These are phyloP conservation scores for Lentinula detonsa DNA, from an alignment of 768 basidiomycete species.

Conservation along the genomic window DNA sequence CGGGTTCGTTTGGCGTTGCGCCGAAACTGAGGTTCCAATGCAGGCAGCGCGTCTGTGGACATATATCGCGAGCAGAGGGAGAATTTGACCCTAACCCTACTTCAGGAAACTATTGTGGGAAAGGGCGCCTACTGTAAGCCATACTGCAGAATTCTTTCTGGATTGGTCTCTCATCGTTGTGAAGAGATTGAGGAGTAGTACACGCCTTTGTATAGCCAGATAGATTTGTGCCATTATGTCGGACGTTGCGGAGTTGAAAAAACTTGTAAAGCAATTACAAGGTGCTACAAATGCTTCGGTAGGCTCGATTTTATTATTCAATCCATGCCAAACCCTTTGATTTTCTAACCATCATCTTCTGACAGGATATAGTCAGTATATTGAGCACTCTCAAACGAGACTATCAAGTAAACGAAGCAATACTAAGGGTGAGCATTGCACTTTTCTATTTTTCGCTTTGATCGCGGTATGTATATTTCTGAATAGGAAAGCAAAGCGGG, in stretches of 20 bases:
- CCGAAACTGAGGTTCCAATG: constrained; percentile 61
- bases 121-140: background rate
- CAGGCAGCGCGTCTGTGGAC: constrained; percentile 50
- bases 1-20: constrained; percentile 66
- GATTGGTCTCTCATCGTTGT: constrained; percentile 7
- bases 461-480: constrained; percentile 16
- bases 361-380: constrained; percentile 59
- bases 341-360: constrained; percentile 22
- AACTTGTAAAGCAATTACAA: constrained; percentile 76
- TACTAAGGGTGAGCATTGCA: constrained; percentile 61
- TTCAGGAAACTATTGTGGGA: background rate
- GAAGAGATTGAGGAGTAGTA: background rate
- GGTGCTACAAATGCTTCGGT: constrained; percentile 31
- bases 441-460: constrained; percentile 12
- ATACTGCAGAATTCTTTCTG: background rate
- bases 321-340: constrained; percentile 17
- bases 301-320: background rate
- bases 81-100: background rate
- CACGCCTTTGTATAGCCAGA: constrained; percentile 4
- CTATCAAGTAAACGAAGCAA: constrained; percentile 61
- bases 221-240: constrained; percentile 29
- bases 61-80: constrained; percentile 12
- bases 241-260: constrained; percentile 63
- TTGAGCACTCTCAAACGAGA: constrained; percentile 60
- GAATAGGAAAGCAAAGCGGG: constrained; percentile 86